Evolutionary conservation across 1,284 basidiomycete genomes (phyloP), one percentile per base, ranked within the genome.

Genomic region (Ganoderma meredithae): DNA sequence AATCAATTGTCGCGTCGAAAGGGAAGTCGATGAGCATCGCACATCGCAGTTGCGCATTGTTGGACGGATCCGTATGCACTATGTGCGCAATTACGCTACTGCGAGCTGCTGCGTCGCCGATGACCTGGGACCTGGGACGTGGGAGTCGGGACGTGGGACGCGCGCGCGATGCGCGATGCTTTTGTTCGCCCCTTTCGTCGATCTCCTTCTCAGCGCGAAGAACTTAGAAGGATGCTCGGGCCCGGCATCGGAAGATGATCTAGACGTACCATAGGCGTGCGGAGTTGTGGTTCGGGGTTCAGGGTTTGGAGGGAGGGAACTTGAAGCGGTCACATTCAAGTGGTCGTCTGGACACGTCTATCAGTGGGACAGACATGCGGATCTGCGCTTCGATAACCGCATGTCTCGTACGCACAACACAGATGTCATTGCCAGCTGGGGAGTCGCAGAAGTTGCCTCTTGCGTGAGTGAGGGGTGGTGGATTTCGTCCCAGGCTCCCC

Each of bases 131-230:
- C n/a, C n/a, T n/a, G n/a, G n/a, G n/a, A n/a, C n/a, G n/a, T n/a
- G n/a, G n/a, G n/a, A n/a, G n/a, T n/a, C n/a, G n/a, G n/a, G n/a
- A 36, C 53, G 52, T 64, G 41, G 25, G 55, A 59, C 10, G 9
- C 7, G 47, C 47, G 47, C 1, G 47, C 1, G 22, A 25, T 22
- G 22, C 44, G n/a, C 0, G 25, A 27, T n/a, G 58, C 44, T 40
- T 60, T 65, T 65, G 64, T 65, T 49, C 64, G 58, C 64, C 44
- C 22, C 10, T 60, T 60, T 25, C 49, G 58, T 44, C 56, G 47
- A 40, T 25, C 47, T 40, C 12, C 33, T 58, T 47, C 43, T 5
- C n/a, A 19, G 40, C 31, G 19, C 44, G 19, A n/a, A 8, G 19
- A 6, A 47, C 8, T 6, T 6, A 2, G 17, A 39, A 10, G 47